Percentiles rank a stretch among this genome's conserved stretches.
Conservation (phyloP, 2,329 filamentous ascomycete species). For the Fusarium sp. region DNA sequence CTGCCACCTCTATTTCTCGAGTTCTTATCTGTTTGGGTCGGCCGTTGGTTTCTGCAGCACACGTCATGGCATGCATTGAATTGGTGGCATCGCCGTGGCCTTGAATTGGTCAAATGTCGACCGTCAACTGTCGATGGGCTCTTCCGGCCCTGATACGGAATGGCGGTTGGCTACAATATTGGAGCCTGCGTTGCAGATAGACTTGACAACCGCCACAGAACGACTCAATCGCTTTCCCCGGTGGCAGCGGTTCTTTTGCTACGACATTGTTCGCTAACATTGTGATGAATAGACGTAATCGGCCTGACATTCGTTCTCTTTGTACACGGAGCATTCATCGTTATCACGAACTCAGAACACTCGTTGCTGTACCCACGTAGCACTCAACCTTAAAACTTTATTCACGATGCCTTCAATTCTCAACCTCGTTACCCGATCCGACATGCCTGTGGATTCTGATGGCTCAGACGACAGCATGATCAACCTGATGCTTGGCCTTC, state of each 20-base stretch:
- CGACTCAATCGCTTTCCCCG: conserved; percentile 19
- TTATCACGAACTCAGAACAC: conserved; percentile 29
- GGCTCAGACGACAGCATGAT: conserved; percentile 69
- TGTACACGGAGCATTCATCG: conserved; percentile 36
- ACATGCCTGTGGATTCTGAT: conserved; percentile 53
- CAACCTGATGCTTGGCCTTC: conserved; percentile 81
- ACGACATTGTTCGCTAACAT: conserved; percentile 36
- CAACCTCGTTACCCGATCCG: conserved; percentile 38
- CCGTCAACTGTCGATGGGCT: conserved; percentile 8
- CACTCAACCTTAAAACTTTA: conserved; percentile 28
- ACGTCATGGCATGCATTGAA: conserved; percentile 40
- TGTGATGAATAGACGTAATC: conserved; percentile 34
- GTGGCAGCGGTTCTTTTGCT: conserved; percentile 11
- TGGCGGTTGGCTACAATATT: conserved; percentile 36
- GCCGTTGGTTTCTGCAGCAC: conserved; percentile 24
- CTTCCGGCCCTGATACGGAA: conserved; percentile 37
- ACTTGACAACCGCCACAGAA: conserved; percentile 13
- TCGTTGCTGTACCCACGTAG: conserved; percentile 23
- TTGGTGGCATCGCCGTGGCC: conserved; percentile 28
- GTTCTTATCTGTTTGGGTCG: conserved; percentile 24
- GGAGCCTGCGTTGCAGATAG: conserved; percentile 33
- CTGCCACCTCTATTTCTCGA: conserved; percentile 34
- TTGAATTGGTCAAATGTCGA: conserved; percentile 24
- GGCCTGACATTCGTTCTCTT: conserved; percentile 35
- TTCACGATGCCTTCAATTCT: conserved; percentile 44